Evolutionary conservation across 345 rosid species (phyloP).

Genomic region (Populus deltoides): DNA sequence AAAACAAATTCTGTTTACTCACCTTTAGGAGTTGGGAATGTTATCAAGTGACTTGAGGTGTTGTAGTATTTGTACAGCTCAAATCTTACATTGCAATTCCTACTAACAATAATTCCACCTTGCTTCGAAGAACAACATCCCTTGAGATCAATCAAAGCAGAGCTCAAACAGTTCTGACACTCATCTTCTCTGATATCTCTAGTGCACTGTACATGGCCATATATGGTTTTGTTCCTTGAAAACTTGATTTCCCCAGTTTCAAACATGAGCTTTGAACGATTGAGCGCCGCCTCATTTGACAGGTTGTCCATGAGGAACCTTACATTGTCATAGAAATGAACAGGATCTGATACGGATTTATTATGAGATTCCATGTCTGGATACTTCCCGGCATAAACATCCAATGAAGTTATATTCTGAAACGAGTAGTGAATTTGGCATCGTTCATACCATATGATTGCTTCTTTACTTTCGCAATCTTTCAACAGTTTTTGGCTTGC

Average conservation of each 20-base stretch:
- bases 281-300: constrained; percentile 12
- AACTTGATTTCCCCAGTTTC: constrained; percentile 25
- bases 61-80: constrained; percentile 32
- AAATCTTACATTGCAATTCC: constrained; percentile 38
- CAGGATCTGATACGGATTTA: constrained; percentile 19
- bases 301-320: constrained; percentile 19
- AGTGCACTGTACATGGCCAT: constrained; percentile 41
- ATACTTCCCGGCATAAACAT: constrained; percentile 32
- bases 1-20: background rate
- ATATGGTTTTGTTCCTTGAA: constrained; percentile 9
- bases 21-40: constrained; percentile 21
- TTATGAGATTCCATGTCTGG: constrained; percentile 10
- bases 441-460: constrained; percentile 32
- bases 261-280: constrained; percentile 24
- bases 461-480: constrained; percentile 16
- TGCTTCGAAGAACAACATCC: constrained; percentile 13
- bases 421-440: constrained; percentile 42
- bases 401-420: background rate
- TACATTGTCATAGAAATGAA: constrained; percentile 5
- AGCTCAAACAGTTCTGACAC: constrained; percentile 22
- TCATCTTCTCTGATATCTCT: constrained; percentile 23
- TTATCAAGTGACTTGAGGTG: constrained; percentile 11
- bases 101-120: constrained; percentile 35
- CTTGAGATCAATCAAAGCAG: constrained; percentile 27
- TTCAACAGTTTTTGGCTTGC: constrained; percentile 24